phyloP scores from a whole-genome alignment of 2,329 filamentous ascomycete species.

The Fonsecaea pedrosoi region DNA sequence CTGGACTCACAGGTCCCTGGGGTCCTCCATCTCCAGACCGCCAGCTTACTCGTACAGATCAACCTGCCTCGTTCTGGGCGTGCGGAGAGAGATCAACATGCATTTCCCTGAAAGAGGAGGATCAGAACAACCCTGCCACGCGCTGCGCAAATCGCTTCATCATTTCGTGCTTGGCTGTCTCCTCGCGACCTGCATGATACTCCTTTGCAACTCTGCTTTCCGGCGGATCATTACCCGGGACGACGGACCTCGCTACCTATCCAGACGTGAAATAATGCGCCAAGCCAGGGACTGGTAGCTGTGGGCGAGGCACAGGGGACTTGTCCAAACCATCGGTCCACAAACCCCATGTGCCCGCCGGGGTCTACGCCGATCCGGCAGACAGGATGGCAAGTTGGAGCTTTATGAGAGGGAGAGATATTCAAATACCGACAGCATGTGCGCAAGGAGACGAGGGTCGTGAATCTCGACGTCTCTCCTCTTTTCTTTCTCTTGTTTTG shows the following conservation, averaged over 20 bases:
- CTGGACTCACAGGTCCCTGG: too few relatives aligned
- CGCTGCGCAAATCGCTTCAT: background rate
- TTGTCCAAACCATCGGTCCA: background rate
- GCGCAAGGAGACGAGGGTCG: background rate
- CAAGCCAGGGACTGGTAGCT: background rate
- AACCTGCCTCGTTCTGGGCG: conserved; percentile 8
- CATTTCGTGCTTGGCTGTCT: background rate
- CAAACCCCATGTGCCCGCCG: conserved; percentile 4
- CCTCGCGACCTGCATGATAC: background rate
- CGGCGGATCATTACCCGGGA: background rate
- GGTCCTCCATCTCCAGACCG: background rate
- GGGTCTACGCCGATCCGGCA: conserved; percentile 9
- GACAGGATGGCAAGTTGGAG: background rate
- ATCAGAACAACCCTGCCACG: background rate
- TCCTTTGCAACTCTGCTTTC: background rate
- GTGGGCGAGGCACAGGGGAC: background rate
- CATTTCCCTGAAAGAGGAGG: conserved; percentile 12
- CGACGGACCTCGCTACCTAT: background rate
- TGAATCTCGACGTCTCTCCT: background rate
- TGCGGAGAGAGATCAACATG: conserved; percentile 15
- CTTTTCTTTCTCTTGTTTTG: background rate
- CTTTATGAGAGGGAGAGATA: background rate
- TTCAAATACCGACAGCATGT: background rate
- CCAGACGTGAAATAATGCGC: background rate
- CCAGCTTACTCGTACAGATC: background rate